Evolutionary conservation across 257 asterid species (phyloP), one percentile per base, ranked within the genome.

Genomic region (Oldenlandia corymbosa): DNA sequence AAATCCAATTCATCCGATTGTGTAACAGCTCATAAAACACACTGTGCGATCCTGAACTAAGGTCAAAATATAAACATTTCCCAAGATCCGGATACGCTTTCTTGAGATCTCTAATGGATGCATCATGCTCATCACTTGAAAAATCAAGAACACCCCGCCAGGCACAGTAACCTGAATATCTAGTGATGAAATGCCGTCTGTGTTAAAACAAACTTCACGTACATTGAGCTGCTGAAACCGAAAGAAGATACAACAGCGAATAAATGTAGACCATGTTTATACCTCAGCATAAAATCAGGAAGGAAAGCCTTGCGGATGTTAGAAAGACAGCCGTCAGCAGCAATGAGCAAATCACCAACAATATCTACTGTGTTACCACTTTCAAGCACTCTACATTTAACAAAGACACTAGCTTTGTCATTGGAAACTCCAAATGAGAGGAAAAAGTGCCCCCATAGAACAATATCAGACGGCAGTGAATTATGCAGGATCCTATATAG

Each of bases 161-260:
- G 14, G 98, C 96, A 81, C 94, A 84, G 71, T 86, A 91, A 54
- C 96, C 96, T 53, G 96, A 86, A 73, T 91, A 91, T 66, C 98
- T 91, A 73, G 39, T 71, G 62, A 10, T 46, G 71, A 68, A 26
- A 18, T 8, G 32, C 8, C 23, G 31, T 16, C 27, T 9, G 34
- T 30, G 58, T 34, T 27, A 37, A 23, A 62, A 48, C 0, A 1
- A 2, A 17, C 30, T 18, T n/a, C 26, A 46, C 11, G 1, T 18
- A 53, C 18, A 53, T 11, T 16, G n/a, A 61, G 31, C 21, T 42
- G 11, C 9, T 16, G 41, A 31, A 30, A 1, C 0, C 6, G 10
- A 27, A 45, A 28, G 18, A 9, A 17, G 12, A 31, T 28, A 30
- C 3, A 37, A 52, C 14, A 8, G 10, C 32, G 4, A 10, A 32